Percentiles rank a stretch among this genome's conserved stretches.
phyloP scores from a whole-genome alignment of 1,284 basidiomycete species.

The Porodaedalea pini region DNA sequence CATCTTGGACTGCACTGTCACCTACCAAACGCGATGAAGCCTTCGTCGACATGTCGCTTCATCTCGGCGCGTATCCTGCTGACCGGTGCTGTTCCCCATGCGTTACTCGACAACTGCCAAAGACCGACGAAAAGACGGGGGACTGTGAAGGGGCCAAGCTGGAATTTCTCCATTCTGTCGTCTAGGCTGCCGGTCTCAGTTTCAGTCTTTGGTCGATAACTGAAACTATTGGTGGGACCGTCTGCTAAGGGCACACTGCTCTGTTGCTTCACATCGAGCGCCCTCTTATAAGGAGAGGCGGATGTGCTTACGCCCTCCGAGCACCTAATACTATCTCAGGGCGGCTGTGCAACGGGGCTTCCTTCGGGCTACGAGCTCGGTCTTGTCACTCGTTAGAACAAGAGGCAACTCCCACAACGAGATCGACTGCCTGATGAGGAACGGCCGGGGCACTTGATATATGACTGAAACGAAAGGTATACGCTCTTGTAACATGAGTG shows the following conservation, averaged over 20 bases:
- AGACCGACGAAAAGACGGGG: slow-evolving; percentile 74
- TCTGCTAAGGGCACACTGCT: background rate
- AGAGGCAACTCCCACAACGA: background rate
- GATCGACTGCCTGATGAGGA: slow-evolving; percentile 5
- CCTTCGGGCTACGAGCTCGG: background rate
- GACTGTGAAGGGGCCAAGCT: slow-evolving; percentile 54
- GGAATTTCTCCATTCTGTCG: slow-evolving; percentile 45
- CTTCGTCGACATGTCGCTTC: slow-evolving; percentile 56
- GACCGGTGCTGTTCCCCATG: slow-evolving; percentile 73
- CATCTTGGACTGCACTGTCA: background rate
- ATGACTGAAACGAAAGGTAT: slow-evolving; percentile 10
- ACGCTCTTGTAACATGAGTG: background rate
- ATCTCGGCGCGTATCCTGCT: slow-evolving; percentile 64
- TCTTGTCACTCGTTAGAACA: slow-evolving; percentile 4
- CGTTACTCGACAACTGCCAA: slow-evolving; percentile 80
- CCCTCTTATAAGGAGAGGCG: background rate
- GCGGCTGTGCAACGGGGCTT: background rate
- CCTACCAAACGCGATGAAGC: slow-evolving; percentile 71
- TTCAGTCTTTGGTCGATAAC: background rate
- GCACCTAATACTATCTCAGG: slow-evolving; percentile 7
- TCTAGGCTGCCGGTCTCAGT: background rate
- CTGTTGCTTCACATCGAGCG: background rate
- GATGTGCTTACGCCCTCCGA: background rate
- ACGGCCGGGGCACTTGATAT: slow-evolving; percentile 3
- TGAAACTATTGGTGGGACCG: background rate